Evolutionary conservation across 2,329 filamentous ascomycete species (phyloP).

Genomic region (Cercospora zeae-maydis): DNA sequence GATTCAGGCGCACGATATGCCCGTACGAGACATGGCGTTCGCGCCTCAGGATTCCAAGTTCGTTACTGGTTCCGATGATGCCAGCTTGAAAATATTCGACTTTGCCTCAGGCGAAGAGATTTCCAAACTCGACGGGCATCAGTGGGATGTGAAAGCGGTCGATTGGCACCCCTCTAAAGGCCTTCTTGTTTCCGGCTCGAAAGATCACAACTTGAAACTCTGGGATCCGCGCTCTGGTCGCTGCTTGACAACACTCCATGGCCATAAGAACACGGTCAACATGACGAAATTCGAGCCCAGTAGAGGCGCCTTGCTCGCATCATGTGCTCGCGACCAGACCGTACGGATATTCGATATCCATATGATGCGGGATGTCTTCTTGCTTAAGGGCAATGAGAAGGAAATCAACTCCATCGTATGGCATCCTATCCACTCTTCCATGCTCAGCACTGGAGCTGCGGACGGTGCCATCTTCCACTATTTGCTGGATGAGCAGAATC

Average conservation of each 20-base stretch:
- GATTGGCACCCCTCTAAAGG: conserved; percentile 98
- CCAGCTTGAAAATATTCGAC: conserved; percentile 90
- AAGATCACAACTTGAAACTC: conserved; percentile 94
- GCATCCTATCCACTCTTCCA: conserved; percentile 86
- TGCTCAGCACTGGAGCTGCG: conserved; percentile 85
- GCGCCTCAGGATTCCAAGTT: conserved; percentile 94
- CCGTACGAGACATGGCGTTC: conserved; percentile 87
- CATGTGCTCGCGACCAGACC: conserved; percentile 87
- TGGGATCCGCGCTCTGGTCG: conserved; percentile 94
- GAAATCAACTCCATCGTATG: conserved; percentile 89
- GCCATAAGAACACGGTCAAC: conserved; percentile 95
- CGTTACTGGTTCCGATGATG: conserved; percentile 92
- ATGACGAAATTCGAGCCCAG: conserved; percentile 87
- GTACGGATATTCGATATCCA: conserved; percentile 90
- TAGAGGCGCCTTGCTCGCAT: conserved; percentile 80
- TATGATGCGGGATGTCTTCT: conserved; percentile 96
- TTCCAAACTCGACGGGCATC: conserved; percentile 82
- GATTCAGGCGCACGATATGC: conserved; percentile 83
- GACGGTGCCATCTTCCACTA: conserved; percentile 92
- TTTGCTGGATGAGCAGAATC: conserved; percentile 90
- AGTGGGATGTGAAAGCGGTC: conserved; percentile 95
- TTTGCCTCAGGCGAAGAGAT: conserved; percentile 85
- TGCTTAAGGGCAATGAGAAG: conserved; percentile 92
- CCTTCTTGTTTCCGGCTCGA: conserved; percentile 89
- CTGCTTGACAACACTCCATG: conserved; percentile 88